Percentiles rank a stretch among this genome's conserved stretches.
Evolutionary conservation across 169 alveolate genomes (phyloP).

Genomic region (Perkinsus olseni): DNA sequence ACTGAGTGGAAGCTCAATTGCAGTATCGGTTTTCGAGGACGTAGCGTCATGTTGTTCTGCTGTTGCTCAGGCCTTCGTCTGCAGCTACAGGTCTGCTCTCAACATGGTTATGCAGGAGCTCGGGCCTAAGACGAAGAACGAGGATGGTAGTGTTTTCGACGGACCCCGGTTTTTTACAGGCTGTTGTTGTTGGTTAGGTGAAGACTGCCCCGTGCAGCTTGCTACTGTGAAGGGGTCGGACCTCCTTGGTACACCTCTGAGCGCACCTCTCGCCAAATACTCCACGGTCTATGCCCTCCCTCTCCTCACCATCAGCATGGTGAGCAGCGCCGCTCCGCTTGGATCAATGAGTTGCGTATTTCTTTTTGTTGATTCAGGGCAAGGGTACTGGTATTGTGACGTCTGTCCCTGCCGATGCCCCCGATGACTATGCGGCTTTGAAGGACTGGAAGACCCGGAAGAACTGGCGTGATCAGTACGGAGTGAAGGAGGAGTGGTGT

Average conservation of each 20-base stretch:
- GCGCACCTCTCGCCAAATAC: slow-evolving; percentile 84
- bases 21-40: slow-evolving; percentile 15
- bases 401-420: slow-evolving; percentile 98
- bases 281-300: slow-evolving; percentile 90
- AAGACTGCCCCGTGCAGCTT: slow-evolving; percentile 23
- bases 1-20: slow-evolving; percentile 5
- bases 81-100: slow-evolving; percentile 59
- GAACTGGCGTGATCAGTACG: slow-evolving; percentile 62
- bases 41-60: slow-evolving; percentile 3
- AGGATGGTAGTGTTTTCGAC: not conserved
- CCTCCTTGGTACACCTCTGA: slow-evolving; percentile 83
- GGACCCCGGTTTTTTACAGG: not conserved
- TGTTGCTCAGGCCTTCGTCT: slow-evolving; percentile 32
- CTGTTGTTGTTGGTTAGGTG: not conserved
- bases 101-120: slow-evolving; percentile 91
- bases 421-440: slow-evolving; percentile 96
- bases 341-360: not conserved
- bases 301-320: slow-evolving; percentile 92
- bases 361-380: not conserved
- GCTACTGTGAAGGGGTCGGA: slow-evolving; percentile 69
- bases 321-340: not conserved
- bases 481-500: slow-evolving; percentile 77
- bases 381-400: slow-evolving; percentile 96
- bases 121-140: slow-evolving; percentile 32
- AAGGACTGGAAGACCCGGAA: slow-evolving; percentile 51